Percentiles rank a stretch among this genome's conserved stretches.
phyloP scores from a whole-genome alignment of 768 basidiomycete genomes.

The Calocera viscosa region DNA sequence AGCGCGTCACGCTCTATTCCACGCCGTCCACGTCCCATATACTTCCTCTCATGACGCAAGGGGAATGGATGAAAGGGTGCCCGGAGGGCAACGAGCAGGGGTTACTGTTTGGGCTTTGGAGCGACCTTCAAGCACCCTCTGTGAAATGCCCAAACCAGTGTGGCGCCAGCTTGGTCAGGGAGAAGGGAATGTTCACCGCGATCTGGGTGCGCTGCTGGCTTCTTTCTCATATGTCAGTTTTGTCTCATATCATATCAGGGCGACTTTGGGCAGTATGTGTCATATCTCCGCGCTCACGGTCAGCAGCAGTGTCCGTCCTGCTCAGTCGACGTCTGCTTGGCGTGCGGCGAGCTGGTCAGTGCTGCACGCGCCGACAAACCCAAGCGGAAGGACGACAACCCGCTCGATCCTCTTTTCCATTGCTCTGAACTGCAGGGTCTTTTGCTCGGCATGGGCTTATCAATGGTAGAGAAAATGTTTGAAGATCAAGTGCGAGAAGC shows the following conservation, averaged over 20 bases:
- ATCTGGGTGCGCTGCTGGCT: slow-evolving; percentile 50
- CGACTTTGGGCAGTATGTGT: slow-evolving; percentile 57
- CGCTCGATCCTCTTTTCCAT: slow-evolving; percentile 60
- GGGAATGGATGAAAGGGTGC: slow-evolving; percentile 96
- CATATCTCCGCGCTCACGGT: slow-evolving; percentile 47
- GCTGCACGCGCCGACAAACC: slow-evolving; percentile 32
- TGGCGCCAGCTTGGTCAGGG: slow-evolving; percentile 45
- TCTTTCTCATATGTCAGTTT: slow-evolving; percentile 12
- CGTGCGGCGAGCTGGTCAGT: slow-evolving; percentile 54
- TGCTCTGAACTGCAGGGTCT: slow-evolving; percentile 83
- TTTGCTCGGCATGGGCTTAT: slow-evolving; percentile 79
- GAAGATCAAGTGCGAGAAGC: slow-evolving; percentile 30
- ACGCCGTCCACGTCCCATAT: slow-evolving; percentile 31
- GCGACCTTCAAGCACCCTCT: slow-evolving; percentile 49
- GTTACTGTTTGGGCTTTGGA: slow-evolving; percentile 75
- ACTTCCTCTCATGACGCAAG: slow-evolving; percentile 58
- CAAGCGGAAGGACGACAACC: slow-evolving; percentile 29
- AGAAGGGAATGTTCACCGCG: slow-evolving; percentile 69
- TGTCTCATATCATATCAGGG: slow-evolving; percentile 35
- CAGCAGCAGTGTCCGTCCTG: slow-evolving; percentile 52
- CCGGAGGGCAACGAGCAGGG: slow-evolving; percentile 86
- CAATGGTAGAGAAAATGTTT: slow-evolving; percentile 69
- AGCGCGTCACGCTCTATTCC: slow-evolving; percentile 34
- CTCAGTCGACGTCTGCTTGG: slow-evolving; percentile 41
- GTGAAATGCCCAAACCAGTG: slow-evolving; percentile 68